A percentile compares a stretch with the other conserved stretches of the same genome.
phyloP scores from a whole-genome alignment of 257 asterid genomes.

The Verbascum thapsus region DNA sequence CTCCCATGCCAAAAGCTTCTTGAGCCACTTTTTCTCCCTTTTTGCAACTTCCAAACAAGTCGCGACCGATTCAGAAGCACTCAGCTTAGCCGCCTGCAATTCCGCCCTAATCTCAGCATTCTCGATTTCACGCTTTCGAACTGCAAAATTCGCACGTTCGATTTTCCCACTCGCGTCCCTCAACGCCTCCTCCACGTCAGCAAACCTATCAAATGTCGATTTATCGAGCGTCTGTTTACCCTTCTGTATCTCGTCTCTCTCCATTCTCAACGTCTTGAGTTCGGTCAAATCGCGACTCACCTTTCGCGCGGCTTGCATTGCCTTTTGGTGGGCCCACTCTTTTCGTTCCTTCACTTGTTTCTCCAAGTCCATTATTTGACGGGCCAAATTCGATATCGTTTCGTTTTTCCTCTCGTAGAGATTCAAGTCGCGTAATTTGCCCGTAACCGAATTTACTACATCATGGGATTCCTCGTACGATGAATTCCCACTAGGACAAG shows the following conservation, averaged over 20 bases:
- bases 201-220: conserved; percentile 60
- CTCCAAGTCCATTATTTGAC: conserved; percentile 84
- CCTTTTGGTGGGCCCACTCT: conserved; percentile 99
- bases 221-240: conserved; percentile 78
- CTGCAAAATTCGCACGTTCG: conserved; percentile 80
- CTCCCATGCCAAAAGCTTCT: conserved; percentile 87
- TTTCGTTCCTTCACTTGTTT: conserved; percentile 84
- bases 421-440: conserved; percentile 79
- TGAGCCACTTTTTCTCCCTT: conserved; percentile 81
- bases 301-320: too few species aligned
- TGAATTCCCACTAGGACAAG: conserved; percentile 54
- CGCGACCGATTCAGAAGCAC: conserved; percentile 83
- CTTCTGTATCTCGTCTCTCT: conserved; percentile 85
- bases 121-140: conserved; percentile 74
- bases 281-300: conserved; percentile 86
- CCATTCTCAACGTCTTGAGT: conserved; percentile 82
- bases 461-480: conserved; percentile 61
- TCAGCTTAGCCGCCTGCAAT: conserved; percentile 85
- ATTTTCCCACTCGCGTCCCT: conserved; percentile 85
- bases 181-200: conserved; percentile 82
- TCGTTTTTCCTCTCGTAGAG: conserved; percentile 88
- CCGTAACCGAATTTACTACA: conserved; percentile 72
- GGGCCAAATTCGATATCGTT: conserved; percentile 64
- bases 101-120: conserved; percentile 94
- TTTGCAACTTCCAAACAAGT: conserved; percentile 76